Conservation (phyloP, 2,329 filamentous ascomycete genomes). For the Alternaria sp. region DNA sequence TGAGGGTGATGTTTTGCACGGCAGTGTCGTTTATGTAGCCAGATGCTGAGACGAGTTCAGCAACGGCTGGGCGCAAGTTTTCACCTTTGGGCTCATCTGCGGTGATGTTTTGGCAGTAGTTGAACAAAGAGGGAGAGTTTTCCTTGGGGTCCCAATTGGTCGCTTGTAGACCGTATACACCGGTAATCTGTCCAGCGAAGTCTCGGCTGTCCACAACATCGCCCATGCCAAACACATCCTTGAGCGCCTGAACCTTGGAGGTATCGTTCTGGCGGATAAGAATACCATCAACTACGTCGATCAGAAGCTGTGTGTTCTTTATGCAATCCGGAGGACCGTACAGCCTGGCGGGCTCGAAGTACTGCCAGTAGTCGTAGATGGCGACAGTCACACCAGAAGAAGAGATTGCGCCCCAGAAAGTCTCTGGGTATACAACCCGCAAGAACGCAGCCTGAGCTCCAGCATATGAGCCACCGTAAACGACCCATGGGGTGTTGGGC, state of each 20-base stretch:
- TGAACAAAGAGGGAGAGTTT: constrained; percentile 58
- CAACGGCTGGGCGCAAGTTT: constrained; percentile 51
- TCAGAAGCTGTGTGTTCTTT: constrained; percentile 67
- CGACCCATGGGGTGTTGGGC: constrained; percentile 72
- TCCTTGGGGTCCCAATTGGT: constrained; percentile 66
- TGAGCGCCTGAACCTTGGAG: constrained; percentile 57
- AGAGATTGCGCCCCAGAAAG: constrained; percentile 80
- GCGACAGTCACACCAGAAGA: constrained; percentile 82
- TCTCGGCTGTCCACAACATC: constrained; percentile 61
- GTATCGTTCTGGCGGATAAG: constrained; percentile 60
- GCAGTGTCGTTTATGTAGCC: constrained; percentile 57
- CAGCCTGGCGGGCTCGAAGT: constrained; percentile 66
- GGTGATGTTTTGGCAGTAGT: constrained; percentile 65
- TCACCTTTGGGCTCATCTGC: constrained; percentile 47
- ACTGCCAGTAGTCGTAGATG: constrained; percentile 78
- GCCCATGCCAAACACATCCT: constrained; percentile 62
- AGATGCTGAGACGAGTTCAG: constrained; percentile 57
- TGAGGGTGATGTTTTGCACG: constrained; percentile 63
- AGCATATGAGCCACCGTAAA: constrained; percentile 85
- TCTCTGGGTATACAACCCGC: constrained; percentile 77
- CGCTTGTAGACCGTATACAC: constrained; percentile 63
- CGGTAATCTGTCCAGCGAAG: constrained; percentile 60
- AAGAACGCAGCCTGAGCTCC: constrained; percentile 81
- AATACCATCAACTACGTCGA: constrained; percentile 67
- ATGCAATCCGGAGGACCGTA: constrained; percentile 71